Evolutionary conservation across 2,329 filamentous ascomycete genomes (phyloP).

Genomic region (Myriosclerotinia curreyana): DNA sequence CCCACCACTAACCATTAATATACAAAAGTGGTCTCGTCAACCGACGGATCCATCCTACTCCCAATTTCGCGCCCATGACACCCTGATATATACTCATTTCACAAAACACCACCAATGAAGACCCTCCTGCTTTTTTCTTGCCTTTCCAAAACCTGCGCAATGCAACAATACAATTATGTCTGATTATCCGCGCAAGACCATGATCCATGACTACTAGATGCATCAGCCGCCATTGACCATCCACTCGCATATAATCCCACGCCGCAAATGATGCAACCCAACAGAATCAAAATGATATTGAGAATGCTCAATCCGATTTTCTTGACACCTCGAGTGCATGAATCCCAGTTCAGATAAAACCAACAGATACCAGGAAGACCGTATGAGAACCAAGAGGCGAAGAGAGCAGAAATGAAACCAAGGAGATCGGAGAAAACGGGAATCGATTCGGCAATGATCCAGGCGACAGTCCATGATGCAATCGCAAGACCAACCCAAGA

Average conservation of each 20-base stretch:
- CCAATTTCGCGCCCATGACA: background rate
- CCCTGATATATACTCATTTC: background rate
- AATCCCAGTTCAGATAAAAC: constrained; percentile 48
- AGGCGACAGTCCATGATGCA: constrained; percentile 57
- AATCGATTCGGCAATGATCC: constrained; percentile 65
- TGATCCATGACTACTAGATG: background rate
- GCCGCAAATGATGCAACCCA: constrained; percentile 25
- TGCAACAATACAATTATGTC: background rate
- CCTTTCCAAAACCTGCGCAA: background rate
- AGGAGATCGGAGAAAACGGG: constrained; percentile 66
- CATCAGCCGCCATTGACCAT: constrained; percentile 11
- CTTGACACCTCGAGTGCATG: constrained; percentile 33
- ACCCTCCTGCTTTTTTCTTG: background rate
- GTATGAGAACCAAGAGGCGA: constrained; percentile 57
- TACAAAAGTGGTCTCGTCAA: background rate
- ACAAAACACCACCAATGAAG: background rate
- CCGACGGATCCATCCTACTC: background rate
- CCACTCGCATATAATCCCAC: constrained; percentile 27
- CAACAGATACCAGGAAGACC: constrained; percentile 49
- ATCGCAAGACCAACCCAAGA: constrained; percentile 58
- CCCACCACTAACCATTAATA: constrained; percentile 1
- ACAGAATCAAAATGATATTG: constrained; percentile 23
- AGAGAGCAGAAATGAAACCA: constrained; percentile 55
- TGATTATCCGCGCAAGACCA: constrained; percentile 22
- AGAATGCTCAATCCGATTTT: constrained; percentile 23